Evolutionary conservation across 108 stramenopile genomes (phyloP), one percentile per base, ranked within the genome.

Genomic region (Discostella stelligeroides): DNA sequence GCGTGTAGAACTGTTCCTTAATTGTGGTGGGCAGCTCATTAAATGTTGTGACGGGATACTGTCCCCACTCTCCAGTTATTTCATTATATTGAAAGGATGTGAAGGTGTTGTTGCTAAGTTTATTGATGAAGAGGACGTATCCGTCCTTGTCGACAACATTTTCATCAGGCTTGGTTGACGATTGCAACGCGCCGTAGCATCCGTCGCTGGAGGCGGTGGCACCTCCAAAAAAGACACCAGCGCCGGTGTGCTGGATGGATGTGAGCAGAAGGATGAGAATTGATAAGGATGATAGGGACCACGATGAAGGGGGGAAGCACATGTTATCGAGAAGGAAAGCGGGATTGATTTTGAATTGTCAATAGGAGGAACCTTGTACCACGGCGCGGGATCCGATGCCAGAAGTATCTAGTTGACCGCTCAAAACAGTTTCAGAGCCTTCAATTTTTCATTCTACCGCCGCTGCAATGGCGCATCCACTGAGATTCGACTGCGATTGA

Each of bases 121-220:
- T 60, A 47, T 76, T 68, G 34, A 76, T 59, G 63, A 76, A 64
- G 17, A 34, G 17, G 45, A 76, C 68, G 40, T 76, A 76, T 49
- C 68, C 63, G 18, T 24, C 30, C 43, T 57, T 56, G 54, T 72
- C 56, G 43, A 72, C 55, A 0, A 55, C 38, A 27, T 20, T 20
- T 2, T 20, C 57, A 20, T 72, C 62, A 29, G 49, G 30, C n/a
- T 53, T 61, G 8, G 46, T 40, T 23, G 72, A 42, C 17, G 27
- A 24, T 28, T 20, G 47, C 28, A 72, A 54, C 10, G 72, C 63
- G 27, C 21, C 55, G 63, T 72, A 72, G 54, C 72, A 72, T 1
- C 41, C 27, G 42, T 50, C 41, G 54, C 51, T 64, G 54, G 72
- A 57, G 28, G n/a, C n/a, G 28, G 72, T 63, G 11, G 63, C 63